Evolutionary conservation across 306 rosid genomes (phyloP).

Genomic region (Pueraria montana): DNA sequence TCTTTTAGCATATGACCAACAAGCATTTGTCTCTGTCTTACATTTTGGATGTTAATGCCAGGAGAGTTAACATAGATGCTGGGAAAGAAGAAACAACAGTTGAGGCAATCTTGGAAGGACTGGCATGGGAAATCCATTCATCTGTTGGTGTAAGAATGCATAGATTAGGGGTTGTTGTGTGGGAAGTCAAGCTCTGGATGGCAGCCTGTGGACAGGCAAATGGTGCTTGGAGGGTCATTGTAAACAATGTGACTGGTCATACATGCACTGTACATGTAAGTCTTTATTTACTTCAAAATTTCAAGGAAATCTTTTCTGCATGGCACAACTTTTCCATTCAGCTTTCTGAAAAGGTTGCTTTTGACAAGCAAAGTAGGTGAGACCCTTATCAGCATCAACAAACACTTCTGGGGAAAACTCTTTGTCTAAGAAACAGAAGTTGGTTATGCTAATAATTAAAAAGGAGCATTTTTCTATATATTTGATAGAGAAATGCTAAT

Average conservation of each 20-base stretch:
- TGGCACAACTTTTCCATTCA: background rate
- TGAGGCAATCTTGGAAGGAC: conserved; percentile 72
- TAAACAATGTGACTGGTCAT: conserved; percentile 95
- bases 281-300: conserved; percentile 39
- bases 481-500: conserved; percentile 27
- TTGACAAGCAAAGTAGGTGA: conserved; percentile 36
- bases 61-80: conserved; percentile 69
- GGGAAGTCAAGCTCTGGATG: conserved; percentile 98
- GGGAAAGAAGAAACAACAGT: conserved; percentile 75
- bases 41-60: conserved; percentile 57
- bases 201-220: conserved; percentile 78
- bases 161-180: conserved; percentile 88
- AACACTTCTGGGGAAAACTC: background rate
- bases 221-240: conserved; percentile 95
- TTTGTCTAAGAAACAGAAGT: conserved; percentile 7
- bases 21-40: conserved; percentile 50
- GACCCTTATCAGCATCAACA: conserved; percentile 7
- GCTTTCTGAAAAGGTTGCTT: conserved; percentile 24
- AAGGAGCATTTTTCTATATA: conserved; percentile 1
- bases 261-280: conserved; percentile 94
- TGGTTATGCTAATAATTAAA: conserved; percentile 13
- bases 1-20: conserved; percentile 35
- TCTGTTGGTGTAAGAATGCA: conserved; percentile 97
- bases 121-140: conserved; percentile 80
- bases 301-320: conserved; percentile 38